phyloP scores from a whole-genome alignment of 176 grass and related monocot genomes.

The Oryza brachyantha region DNA sequence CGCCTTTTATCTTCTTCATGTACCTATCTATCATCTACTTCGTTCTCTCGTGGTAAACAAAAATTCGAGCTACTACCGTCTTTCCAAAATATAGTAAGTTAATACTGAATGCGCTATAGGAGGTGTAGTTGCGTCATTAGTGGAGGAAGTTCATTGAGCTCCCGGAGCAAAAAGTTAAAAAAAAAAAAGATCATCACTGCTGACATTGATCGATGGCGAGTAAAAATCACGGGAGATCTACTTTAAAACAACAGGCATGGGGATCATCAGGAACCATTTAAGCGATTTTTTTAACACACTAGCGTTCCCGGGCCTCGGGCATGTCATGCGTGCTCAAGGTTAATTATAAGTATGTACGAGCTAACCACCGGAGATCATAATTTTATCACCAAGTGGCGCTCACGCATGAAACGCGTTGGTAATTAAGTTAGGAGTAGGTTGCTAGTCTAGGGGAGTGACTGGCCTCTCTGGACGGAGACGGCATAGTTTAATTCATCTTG shows the following conservation, averaged over 20 bases:
- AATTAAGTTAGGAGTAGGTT: not conserved
- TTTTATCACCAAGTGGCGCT: conserved; percentile 14
- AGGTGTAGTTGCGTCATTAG: too few relatives aligned
- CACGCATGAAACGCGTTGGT: too few relatives aligned
- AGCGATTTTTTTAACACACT: not conserved
- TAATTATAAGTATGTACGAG: not conserved
- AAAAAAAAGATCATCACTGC: not conserved
- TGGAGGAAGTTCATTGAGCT: not conserved
- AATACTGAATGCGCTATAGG: too few relatives aligned
- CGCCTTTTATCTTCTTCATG: too few relatives aligned
- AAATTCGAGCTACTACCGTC: too few relatives aligned
- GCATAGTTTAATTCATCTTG: conserved; percentile 28
- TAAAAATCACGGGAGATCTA: too few relatives aligned
- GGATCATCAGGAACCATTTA: not conserved
- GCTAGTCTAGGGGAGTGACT: not conserved
- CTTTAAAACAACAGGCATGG: too few relatives aligned
- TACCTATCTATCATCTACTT: not conserved
- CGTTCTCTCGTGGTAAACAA: too few relatives aligned
- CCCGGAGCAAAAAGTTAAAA: not conserved
- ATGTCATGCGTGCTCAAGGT: not conserved
- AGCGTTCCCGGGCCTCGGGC: too few relatives aligned
- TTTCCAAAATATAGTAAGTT: too few relatives aligned
- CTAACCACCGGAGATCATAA: not conserved
- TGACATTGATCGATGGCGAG: not conserved
- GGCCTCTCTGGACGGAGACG: conserved; percentile 30